A percentile compares a stretch with the other conserved stretches of the same genome.
phyloP scores from a whole-genome alignment of 768 basidiomycete species.

The Cubamyces lactineus region DNA sequence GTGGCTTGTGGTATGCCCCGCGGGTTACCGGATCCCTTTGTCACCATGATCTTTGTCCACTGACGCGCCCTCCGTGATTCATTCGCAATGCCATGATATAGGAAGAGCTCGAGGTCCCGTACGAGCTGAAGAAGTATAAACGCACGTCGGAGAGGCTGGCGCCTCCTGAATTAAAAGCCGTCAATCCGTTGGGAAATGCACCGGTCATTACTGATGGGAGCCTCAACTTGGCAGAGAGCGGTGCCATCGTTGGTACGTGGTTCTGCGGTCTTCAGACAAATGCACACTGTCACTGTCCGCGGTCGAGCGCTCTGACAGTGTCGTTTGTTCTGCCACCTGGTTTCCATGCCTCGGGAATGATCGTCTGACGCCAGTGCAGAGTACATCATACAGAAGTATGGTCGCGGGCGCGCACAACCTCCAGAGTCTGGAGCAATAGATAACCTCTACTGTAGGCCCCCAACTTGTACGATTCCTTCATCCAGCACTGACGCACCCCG shows the following conservation, averaged over 20 bases:
- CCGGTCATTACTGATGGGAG: conserved; percentile 44
- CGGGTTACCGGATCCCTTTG: neutral
- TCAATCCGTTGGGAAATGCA: conserved; percentile 41
- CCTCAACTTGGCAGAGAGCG: conserved; percentile 43
- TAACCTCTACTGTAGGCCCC: conserved; percentile 36
- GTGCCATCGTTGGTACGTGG: conserved; percentile 39
- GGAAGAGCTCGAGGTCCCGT: conserved; percentile 53
- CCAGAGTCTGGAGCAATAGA: conserved; percentile 31
- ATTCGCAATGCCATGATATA: conserved; percentile 24
- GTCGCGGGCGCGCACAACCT: conserved; percentile 29
- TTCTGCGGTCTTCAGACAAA: neutral
- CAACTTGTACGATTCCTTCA: neutral
- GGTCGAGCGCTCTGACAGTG: neutral
- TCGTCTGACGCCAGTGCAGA: conserved; percentile 29
- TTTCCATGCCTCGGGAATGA: conserved; percentile 7
- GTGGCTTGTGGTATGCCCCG: conserved; percentile 44
- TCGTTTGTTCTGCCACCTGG: neutral
- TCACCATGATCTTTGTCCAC: neutral
- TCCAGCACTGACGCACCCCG: neutral
- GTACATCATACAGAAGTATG: conserved; percentile 42
- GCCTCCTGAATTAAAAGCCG: conserved; percentile 36
- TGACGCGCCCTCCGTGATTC: neutral
- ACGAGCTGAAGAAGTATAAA: conserved; percentile 40
- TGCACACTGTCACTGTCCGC: neutral
- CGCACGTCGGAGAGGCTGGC: conserved; percentile 31